Conservation (phyloP, 2,329 filamentous ascomycete species). For the Elsinoe perseae region DNA sequence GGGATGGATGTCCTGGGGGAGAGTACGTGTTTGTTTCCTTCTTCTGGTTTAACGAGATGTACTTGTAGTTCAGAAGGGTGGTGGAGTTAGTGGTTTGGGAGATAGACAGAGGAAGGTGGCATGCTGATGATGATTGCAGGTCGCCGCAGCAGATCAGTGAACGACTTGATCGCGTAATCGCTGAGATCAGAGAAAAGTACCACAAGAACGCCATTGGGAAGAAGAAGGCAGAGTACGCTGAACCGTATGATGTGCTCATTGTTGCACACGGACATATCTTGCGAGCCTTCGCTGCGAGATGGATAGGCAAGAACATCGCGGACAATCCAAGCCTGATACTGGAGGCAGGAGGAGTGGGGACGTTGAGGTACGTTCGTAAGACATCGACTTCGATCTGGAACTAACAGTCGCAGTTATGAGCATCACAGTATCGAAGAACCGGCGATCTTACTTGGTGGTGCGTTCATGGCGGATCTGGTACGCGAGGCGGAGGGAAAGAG, state of each 20-base stretch:
- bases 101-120: neutral
- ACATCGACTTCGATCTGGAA: neutral
- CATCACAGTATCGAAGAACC: constrained; percentile 44
- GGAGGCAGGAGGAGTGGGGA: constrained; percentile 54
- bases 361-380: constrained; percentile 33
- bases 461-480: constrained; percentile 44
- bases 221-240: constrained; percentile 28
- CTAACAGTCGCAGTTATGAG: constrained; percentile 36
- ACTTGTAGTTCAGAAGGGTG: constrained; percentile 65
- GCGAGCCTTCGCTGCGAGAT: constrained; percentile 78
- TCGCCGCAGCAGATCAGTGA: constrained; percentile 63
- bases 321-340: constrained; percentile 72
- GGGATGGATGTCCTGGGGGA: constrained; percentile 76
- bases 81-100: neutral
- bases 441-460: constrained; percentile 44
- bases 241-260: constrained; percentile 60
- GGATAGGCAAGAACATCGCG: constrained; percentile 65
- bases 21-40: constrained; percentile 33
- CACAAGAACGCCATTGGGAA: constrained; percentile 47
- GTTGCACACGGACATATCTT: constrained; percentile 89
- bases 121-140: constrained; percentile 36
- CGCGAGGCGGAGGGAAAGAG: constrained; percentile 33
- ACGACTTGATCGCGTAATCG: constrained; percentile 68
- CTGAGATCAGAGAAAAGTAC: constrained; percentile 55
- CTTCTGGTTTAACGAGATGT: constrained; percentile 38